Base-by-base conservation (phyloP, 495 filamentous ascomycete genomes). In the Astrothelium macrocarpum region DNA sequence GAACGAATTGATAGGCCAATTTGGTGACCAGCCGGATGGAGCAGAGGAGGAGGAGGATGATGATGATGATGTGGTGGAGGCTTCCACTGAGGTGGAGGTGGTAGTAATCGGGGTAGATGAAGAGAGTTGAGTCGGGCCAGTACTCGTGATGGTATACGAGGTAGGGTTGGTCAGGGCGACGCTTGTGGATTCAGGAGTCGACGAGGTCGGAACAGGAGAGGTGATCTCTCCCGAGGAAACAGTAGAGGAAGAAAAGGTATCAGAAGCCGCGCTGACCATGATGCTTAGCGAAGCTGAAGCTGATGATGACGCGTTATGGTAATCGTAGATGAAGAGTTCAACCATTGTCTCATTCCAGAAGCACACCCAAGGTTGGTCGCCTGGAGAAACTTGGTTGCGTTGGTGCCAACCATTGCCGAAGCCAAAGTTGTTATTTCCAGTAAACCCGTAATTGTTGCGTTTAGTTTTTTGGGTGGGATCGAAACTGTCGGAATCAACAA, bases 341-440 rank as follows among this genome's bases (percentile, higher is more conserved):
- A 97, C 77, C 53, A 84, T 79, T 0, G 91, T 95, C 4, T 83
- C 78, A 64, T 93, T 91, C 90, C 90, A 97, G 70, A 81, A 87
- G 73, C 92, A 97, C 67, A 90, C 85, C 91, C 91, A 97, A 1
- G 90, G 87, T 60, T 81, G 84, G 39, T 92, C 86, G 0, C 85
- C 85, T 1, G 77, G 74, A n/a, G 49, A 56, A 9, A 56, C 49
- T 12, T 56, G 23, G 61, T 59, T 69, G 46, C 34, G 56, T 34
- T 29, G 12, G 18, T 59, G 65, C 65, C 45, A 64, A 65, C 4
- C 62, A 49, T 60, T 12, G 62, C 29, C 60, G 7, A 12, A 12
- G 25, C 25, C 20, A 56, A 28, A 56, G n/a, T 56, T 29, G 7
- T 29, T 16, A 11, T 29, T 11, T 5, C 20, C 20, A 1, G 11